Evolutionary conservation across 192 early-diverging fungal species (phyloP).

Genomic region (Coemansia sp.): DNA sequence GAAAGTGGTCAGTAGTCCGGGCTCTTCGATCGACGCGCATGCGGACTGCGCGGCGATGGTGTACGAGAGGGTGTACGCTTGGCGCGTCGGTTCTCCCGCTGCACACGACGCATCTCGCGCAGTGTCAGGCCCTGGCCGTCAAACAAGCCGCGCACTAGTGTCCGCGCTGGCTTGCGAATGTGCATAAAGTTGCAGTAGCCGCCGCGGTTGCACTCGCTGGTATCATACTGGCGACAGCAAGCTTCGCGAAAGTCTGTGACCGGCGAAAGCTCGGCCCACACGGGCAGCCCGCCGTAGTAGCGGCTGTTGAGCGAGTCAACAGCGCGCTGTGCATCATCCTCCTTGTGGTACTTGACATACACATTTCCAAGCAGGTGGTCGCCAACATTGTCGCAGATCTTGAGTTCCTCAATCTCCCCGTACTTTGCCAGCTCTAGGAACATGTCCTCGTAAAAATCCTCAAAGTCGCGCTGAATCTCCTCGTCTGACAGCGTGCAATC

Average conservation of each 20-base stretch:
- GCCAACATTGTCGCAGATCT: constrained; percentile 97
- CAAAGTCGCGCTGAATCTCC: constrained; percentile 71
- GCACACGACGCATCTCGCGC: constrained; percentile 51
- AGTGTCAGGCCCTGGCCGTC: constrained; percentile 69
- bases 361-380: constrained; percentile 98
- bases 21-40: constrained; percentile 30
- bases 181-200: constrained; percentile 99
- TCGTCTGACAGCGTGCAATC: constrained; percentile 73
- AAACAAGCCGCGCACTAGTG: constrained; percentile 76
- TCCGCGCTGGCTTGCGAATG: constrained; percentile 79
- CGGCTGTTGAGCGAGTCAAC: constrained; percentile 90
- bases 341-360: constrained; percentile 85
- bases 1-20: constrained; percentile 17
- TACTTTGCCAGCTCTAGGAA: constrained; percentile 95
- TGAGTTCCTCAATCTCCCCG: constrained; percentile 95
- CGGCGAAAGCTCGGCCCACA: constrained; percentile 95
- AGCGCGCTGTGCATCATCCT: constrained; percentile 91
- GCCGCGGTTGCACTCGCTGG: constrained; percentile 88
- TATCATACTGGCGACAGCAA: constrained; percentile 97
- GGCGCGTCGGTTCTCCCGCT: constrained; percentile 35
- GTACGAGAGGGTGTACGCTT: constrained; percentile 29
- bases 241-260: constrained; percentile 98
- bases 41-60: constrained; percentile 48
- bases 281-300: constrained; percentile 90
- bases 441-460: constrained; percentile 94